Base-by-base conservation (phyloP, 805 yeast genomes). In the Myxozyma neglecta region DNA sequence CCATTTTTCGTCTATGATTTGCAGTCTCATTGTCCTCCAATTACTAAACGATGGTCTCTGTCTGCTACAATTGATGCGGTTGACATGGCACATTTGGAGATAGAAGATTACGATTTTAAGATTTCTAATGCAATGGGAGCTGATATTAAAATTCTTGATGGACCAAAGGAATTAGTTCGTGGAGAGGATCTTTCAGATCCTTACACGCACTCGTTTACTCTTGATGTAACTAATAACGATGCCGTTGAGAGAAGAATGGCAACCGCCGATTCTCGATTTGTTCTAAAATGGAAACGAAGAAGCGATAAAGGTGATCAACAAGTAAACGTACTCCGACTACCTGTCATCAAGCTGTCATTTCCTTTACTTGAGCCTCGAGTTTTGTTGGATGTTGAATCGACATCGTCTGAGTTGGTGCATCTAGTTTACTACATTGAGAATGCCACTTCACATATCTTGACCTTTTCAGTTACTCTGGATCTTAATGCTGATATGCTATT, bases 361-460 rank as follows among this genome's bases (percentile, higher is more conserved):
- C 89, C 92, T 1, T 77, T 86, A 53, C 77, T 85, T 59, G 93
- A 88, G 69, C 93, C 94, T 3, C 73, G 94, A 54, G 84, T 86
- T 1, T 72, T 88, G 37, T 76, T 86, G 2, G 74, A 72, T 46
- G 45, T 66, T 63, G 1, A 61, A 70, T 49, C 67, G 68, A 37
- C 63, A 64, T 11, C 18, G 59, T 64, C 64, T 37, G 69, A 66
- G 36, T 64, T 61, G 1, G 66, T 77, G 14, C 72, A 70, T 47
- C 71, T 84, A 48, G 76, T 70, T 13, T 89, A 83, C 70, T 77
- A 79, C 55, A 70, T 89, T 53, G 96, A 89, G 70, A 89, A 89
- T 69, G 91, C 96, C 13, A 87, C 96, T 0, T 79, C 87, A 1
- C 77, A 87, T 48, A 80, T 86, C 1, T 84, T 90, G 65, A 83